Evolutionary conservation across 371 early-diverging fungal genomes (phyloP).

Genomic region (Syncephalastrum monosporum): DNA sequence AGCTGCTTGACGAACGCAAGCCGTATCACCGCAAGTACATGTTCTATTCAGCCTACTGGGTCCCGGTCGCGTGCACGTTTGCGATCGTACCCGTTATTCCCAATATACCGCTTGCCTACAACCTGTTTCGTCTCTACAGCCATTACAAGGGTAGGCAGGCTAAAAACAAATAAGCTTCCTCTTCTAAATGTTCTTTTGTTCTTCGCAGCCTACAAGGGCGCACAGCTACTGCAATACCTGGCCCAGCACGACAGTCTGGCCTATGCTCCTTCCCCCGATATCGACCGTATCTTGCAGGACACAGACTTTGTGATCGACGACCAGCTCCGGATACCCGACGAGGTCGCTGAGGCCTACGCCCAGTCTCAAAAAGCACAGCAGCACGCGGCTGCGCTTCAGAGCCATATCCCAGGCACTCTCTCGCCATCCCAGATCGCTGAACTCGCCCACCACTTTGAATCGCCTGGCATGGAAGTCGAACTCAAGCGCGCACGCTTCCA

Average conservation of each 20-base stretch:
- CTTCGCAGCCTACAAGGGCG: conserved; percentile 59
- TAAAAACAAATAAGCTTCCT: not conserved
- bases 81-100: conserved; percentile 77
- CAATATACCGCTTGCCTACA: conserved; percentile 82
- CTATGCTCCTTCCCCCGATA: conserved; percentile 27
- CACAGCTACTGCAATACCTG: conserved; percentile 41
- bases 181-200: not conserved
- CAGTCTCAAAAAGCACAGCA: conserved; percentile 22
- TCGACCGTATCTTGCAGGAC: conserved; percentile 26
- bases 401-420: conserved; percentile 34
- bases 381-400: conserved; percentile 14
- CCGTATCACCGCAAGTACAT: conserved; percentile 76
- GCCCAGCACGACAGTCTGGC: conserved; percentile 22
- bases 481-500: conserved; percentile 42
- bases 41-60: conserved; percentile 65
- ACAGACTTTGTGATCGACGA: conserved; percentile 12
- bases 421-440: conserved; percentile 19
- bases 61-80: conserved; percentile 73
- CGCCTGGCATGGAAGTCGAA: conserved; percentile 41
- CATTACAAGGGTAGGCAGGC: conserved; percentile 67
- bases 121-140: conserved; percentile 77
- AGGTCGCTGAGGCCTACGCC: conserved; percentile 16
- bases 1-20: conserved; percentile 45
- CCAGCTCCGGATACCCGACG: conserved; percentile 38
- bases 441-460: conserved; percentile 25